Percentiles rank a stretch among this genome's conserved stretches.
Conservation (phyloP, 2,329 filamentous ascomycete genomes). For the Calonectria naviculata region DNA sequence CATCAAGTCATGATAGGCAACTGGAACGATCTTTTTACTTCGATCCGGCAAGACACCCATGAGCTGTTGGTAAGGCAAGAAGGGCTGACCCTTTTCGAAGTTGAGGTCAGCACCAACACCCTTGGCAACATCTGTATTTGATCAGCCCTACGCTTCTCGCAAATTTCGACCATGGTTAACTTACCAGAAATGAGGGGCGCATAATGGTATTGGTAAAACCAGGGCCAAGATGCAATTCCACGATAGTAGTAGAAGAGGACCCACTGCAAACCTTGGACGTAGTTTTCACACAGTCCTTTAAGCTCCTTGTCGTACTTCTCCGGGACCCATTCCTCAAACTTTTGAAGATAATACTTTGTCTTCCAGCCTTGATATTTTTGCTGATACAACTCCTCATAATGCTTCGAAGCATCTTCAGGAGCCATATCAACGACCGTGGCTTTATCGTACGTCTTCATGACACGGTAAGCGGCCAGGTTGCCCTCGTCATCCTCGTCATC, state of each 20-base stretch:
- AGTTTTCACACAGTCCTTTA: constrained; percentile 89
- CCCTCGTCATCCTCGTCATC: constrained; percentile 75
- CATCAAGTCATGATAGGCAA: constrained; percentile 91
- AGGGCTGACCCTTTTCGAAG: constrained; percentile 94
- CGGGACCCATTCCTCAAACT: constrained; percentile 87
- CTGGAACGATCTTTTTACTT: constrained; percentile 95
- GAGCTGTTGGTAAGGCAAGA: constrained; percentile 93
- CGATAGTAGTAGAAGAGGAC: constrained; percentile 98
- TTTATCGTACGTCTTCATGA: constrained; percentile 91
- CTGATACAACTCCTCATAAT: constrained; percentile 88
- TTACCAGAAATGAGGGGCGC: constrained; percentile 92
- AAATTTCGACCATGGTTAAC: constrained; percentile 17
- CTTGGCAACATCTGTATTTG: constrained; percentile 80
- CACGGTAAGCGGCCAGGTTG: constrained; percentile 83
- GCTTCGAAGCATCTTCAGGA: constrained; percentile 80
- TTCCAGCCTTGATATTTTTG: constrained; percentile 94
- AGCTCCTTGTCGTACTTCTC: constrained; percentile 82
- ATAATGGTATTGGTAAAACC: constrained; percentile 98
- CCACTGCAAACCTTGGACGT: constrained; percentile 98
- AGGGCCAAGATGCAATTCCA: constrained; percentile 97
- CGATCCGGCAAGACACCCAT: constrained; percentile 98
- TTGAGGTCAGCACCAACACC: constrained; percentile 88
- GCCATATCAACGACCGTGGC: constrained; percentile 86
- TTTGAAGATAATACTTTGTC: constrained; percentile 89
- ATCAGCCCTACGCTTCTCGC: constrained; percentile 57